Evolutionary conservation across 441 rosid species (phyloP).

Genomic region (Melastoma candidum): DNA sequence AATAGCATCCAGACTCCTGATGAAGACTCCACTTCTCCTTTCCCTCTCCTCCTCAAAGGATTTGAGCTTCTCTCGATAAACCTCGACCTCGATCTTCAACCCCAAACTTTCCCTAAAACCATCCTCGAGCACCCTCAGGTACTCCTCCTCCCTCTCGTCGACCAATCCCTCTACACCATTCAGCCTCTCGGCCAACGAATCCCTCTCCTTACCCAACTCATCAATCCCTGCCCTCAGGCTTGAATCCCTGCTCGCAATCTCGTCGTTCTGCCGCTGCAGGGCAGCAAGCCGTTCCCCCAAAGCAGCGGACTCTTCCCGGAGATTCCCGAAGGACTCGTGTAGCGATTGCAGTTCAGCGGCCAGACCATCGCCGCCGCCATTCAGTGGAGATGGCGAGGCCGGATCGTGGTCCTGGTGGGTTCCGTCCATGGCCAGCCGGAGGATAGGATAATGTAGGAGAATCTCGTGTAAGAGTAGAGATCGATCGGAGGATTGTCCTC

Average conservation of each 20-base stretch:
- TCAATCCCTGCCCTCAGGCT: slow-evolving; percentile 20
- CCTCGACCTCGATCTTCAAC: slow-evolving; percentile 24
- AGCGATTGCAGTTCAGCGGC: too few species aligned
- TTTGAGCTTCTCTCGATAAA: slow-evolving; percentile 23
- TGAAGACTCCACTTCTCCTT: slow-evolving; percentile 19
- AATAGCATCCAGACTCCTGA: slow-evolving; percentile 21
- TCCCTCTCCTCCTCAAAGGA: slow-evolving; percentile 32
- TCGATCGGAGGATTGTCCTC: too few species aligned
- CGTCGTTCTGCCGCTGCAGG: too few species aligned
- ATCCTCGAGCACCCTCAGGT: slow-evolving; percentile 18
- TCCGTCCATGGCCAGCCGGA: too few species aligned
- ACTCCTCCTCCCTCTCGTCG: slow-evolving; percentile 24
- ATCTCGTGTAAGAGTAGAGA: too few species aligned
- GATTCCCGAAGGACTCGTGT: background rate
- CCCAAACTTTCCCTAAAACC: slow-evolving; percentile 21
- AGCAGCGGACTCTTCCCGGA: too few species aligned
- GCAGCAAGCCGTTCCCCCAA: too few species aligned
- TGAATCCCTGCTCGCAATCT: background rate
- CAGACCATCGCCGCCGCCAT: too few species aligned
- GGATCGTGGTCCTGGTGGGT: too few species aligned
- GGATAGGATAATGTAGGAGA: too few species aligned
- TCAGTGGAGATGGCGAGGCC: too few species aligned
- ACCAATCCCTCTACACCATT: slow-evolving; percentile 22
- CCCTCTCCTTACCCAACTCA: slow-evolving; percentile 33
- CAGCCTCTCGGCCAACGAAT: slow-evolving; percentile 24